These are phyloP conservation scores for Euphrasia arctica DNA, from an alignment of 305 asterid species.

Conservation along the genomic window DNA sequence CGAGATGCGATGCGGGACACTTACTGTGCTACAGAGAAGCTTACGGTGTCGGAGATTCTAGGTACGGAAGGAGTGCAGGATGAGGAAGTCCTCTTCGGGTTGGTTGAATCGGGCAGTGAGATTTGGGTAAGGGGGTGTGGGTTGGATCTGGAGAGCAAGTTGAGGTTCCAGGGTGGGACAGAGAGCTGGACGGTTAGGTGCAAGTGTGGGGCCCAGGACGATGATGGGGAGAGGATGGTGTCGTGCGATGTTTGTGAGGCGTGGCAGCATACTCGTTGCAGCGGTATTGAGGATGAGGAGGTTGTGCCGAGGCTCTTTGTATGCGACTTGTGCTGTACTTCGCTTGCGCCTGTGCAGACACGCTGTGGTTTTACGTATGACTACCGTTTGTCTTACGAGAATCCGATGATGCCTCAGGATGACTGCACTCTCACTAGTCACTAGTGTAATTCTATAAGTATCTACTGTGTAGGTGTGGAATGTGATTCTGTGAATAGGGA, in stretches of 20 bases:
- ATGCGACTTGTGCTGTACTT: constrained; percentile 60
- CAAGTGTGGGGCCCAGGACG: constrained; percentile 81
- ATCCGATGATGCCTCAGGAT: constrained; percentile 29
- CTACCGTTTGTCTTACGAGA: constrained; percentile 16
- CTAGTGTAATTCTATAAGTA: background rate
- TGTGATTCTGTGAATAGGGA: constrained; percentile 3
- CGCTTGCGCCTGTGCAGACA: constrained; percentile 52
- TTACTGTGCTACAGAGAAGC: constrained; percentile 52
- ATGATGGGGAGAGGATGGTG: constrained; percentile 92
- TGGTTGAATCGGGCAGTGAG: constrained; percentile 62
- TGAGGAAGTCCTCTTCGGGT: constrained; percentile 64
- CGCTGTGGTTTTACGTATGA: constrained; percentile 23
- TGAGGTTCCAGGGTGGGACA: constrained; percentile 63
- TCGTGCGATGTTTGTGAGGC: constrained; percentile 82
- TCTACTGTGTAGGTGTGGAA: constrained; percentile 2
- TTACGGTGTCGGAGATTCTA: constrained; percentile 47
- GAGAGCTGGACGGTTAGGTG: constrained; percentile 78
- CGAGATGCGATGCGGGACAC: constrained; percentile 71
- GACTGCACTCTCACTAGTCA: constrained; percentile 27
- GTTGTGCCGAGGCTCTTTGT: constrained; percentile 69
- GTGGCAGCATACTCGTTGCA: constrained; percentile 88
- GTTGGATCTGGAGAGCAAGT: constrained; percentile 39
- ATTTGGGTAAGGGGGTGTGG: constrained; percentile 51
- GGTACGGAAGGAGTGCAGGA: constrained; percentile 51
- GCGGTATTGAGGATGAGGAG: constrained; percentile 67